phyloP scores from a whole-genome alignment of 306 rosid genomes.

The Lathyrus tuberosus region DNA sequence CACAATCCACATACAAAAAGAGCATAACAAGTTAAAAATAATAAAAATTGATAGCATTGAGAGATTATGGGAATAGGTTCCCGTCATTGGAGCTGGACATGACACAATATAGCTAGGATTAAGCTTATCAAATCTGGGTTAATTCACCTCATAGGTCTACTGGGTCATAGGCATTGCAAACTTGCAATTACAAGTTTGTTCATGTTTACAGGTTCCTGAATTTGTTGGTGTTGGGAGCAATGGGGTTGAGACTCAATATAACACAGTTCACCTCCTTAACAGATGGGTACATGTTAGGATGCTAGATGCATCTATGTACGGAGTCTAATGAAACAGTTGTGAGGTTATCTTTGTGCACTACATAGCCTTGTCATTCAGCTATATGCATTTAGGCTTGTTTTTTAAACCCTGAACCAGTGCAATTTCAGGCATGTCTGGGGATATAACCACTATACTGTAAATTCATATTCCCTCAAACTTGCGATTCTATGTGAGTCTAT shows the following conservation, averaged over 20 bases:
- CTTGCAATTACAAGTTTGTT: background rate
- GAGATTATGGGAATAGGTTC: background rate
- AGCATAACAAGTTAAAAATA: background rate
- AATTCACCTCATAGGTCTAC: background rate
- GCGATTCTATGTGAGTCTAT: background rate
- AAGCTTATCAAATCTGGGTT: background rate
- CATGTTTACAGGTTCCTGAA: background rate
- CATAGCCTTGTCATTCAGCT: background rate
- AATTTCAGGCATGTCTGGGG: background rate
- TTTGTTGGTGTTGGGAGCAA: background rate
- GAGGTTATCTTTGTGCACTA: background rate
- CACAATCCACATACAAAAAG: background rate
- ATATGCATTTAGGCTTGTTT: background rate
- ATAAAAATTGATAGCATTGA: background rate
- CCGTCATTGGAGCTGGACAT: background rate
- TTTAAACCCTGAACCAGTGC: background rate
- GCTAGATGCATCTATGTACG: background rate
- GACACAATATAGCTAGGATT: background rate
- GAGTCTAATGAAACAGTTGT: background rate
- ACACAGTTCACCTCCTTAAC: background rate
- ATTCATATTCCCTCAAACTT: background rate
- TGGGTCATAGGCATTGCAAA: background rate
- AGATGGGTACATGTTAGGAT: background rate
- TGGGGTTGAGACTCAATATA: background rate
- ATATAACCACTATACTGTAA: background rate